Percentiles rank a stretch among this genome's conserved stretches.
Conservation (phyloP, 148 eudicot species). For the Heliamphora exappendiculata region DNA sequence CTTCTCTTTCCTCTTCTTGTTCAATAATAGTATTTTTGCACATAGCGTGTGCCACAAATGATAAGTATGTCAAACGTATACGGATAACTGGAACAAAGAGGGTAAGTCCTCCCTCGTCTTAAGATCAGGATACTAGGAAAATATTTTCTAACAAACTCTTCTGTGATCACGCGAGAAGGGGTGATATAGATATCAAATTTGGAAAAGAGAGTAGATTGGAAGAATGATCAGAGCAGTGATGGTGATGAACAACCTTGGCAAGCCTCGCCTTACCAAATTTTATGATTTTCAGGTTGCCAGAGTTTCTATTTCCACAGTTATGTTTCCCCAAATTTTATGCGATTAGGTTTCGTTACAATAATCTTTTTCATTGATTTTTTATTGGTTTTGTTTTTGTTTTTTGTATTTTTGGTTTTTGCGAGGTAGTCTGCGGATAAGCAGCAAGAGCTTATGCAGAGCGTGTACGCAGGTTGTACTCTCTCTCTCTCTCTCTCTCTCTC, state of each 20-base stretch:
- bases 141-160: not conserved
- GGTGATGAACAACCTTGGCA: conserved; percentile 43
- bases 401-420: too few relatives aligned
- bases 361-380: not conserved
- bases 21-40: too few relatives aligned
- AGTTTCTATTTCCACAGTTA: not conserved
- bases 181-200: not conserved
- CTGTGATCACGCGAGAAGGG: not conserved
- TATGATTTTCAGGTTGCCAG: conserved; percentile 10
- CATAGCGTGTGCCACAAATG: too few relatives aligned
- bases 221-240: conserved; percentile 40
- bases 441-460: conserved; percentile 52
- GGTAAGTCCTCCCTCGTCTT: too few relatives aligned
- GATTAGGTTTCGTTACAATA: not conserved
- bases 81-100: too few relatives aligned
- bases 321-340: not conserved
- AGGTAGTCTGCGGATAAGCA: conserved; percentile 56
- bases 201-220: not conserved
- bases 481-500: not conserved
- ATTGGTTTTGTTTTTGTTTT: too few relatives aligned
- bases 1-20: too few relatives aligned
- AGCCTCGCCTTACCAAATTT: conserved; percentile 37
- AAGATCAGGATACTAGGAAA: too few relatives aligned
- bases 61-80: too few relatives aligned
- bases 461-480: conserved; percentile 35